Percentiles rank a stretch among this genome's conserved stretches.
Conservation (phyloP, 768 basidiomycete genomes). For the Trametes cinnabarina region DNA sequence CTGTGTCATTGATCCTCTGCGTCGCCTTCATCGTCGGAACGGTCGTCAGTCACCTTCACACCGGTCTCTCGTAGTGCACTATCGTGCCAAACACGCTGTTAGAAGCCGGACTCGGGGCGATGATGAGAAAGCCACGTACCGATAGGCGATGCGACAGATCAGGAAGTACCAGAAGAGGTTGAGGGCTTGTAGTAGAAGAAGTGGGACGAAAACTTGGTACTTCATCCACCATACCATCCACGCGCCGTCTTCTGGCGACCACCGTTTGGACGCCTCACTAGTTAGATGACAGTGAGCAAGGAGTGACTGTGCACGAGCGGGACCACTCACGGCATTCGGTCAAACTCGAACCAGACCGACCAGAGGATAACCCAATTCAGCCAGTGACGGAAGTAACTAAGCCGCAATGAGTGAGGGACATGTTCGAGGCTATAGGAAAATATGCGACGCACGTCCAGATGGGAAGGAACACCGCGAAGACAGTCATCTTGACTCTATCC, state of each 20-base stretch:
- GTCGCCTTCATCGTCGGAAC: constrained; percentile 78
- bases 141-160: constrained; percentile 71
- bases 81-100: not conserved
- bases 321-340: constrained; percentile 66
- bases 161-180: constrained; percentile 94
- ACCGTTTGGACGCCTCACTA: constrained; percentile 56
- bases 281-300: not conserved
- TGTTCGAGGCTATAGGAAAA: not conserved
- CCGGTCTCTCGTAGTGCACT: no score
- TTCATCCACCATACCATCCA: constrained; percentile 79
- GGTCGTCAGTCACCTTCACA: constrained; percentile 54
- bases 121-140: constrained; percentile 45
- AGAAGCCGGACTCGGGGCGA: constrained; percentile 47
- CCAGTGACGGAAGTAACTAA: constrained; percentile 91
- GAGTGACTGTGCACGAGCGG: not conserved
- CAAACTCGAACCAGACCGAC: constrained; percentile 81
- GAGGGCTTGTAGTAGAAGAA: constrained; percentile 73
- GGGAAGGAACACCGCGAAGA: constrained; percentile 63
- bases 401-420: not conserved
- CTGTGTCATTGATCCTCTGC: no score
- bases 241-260: constrained; percentile 60
- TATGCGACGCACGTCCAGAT: constrained; percentile 75
- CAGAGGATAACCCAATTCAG: constrained; percentile 83
- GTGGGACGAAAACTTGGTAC: constrained; percentile 74
- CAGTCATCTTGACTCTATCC: constrained; percentile 56